Evolutionary conservation across 257 asterid species (phyloP).

Genomic region (Solanum microdontum): DNA sequence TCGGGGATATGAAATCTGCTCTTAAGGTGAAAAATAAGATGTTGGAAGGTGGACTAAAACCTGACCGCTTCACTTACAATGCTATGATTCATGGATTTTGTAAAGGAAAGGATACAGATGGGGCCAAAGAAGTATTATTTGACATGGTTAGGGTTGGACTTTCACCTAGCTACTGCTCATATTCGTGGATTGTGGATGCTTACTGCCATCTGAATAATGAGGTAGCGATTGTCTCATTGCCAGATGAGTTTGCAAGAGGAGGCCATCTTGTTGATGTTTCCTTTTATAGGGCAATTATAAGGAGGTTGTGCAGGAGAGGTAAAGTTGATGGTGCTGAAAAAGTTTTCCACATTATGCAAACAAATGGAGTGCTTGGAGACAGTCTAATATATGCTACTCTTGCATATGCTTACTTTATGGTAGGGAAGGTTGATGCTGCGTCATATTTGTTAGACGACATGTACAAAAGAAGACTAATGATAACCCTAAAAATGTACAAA

Average conservation of each 20-base stretch:
- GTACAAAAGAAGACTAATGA: slow-evolving; percentile 59
- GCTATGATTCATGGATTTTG: slow-evolving; percentile 78
- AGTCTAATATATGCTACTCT: slow-evolving; percentile 35
- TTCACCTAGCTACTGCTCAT: slow-evolving; percentile 45
- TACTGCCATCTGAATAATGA: slow-evolving; percentile 42
- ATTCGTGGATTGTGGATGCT: slow-evolving; percentile 64
- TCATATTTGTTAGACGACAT: slow-evolving; percentile 58
- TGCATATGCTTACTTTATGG: slow-evolving; percentile 58
- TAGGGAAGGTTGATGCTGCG: slow-evolving; percentile 31
- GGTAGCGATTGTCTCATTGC: slow-evolving; percentile 35
- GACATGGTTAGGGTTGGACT: slow-evolving; percentile 56
- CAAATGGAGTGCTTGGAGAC: slow-evolving; percentile 65
- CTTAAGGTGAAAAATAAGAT: slow-evolving; percentile 53
- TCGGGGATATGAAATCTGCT: slow-evolving; percentile 71
- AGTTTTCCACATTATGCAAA: slow-evolving; percentile 44
- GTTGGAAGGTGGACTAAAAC: slow-evolving; percentile 64
- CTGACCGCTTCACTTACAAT: slow-evolving; percentile 71
- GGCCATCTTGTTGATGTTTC: slow-evolving; percentile 60
- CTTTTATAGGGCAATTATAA: slow-evolving; percentile 56
- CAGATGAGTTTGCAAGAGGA: slow-evolving; percentile 43
- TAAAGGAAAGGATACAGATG: slow-evolving; percentile 35
- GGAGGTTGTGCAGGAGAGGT: slow-evolving; percentile 61
- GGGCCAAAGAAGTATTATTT: slow-evolving; percentile 48
- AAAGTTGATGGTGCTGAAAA: slow-evolving; percentile 48
- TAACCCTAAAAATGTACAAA: slow-evolving; percentile 46